These are phyloP conservation scores for Echeveria elegans DNA, from an alignment of 164 flowering plant species.

Conservation along the genomic window DNA sequence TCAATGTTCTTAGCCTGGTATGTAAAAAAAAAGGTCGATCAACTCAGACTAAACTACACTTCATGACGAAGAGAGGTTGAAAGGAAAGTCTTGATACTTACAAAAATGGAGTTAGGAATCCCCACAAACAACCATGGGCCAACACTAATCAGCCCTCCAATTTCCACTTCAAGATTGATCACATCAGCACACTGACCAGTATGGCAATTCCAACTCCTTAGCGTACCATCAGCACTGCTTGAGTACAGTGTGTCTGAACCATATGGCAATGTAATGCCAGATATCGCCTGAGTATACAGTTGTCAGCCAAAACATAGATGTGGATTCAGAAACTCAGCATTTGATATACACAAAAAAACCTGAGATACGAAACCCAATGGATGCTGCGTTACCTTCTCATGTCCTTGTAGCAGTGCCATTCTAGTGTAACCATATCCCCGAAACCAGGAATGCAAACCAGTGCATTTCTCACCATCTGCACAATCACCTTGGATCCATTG, in stretches of 20 bases:
- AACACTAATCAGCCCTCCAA: constrained; percentile 26
- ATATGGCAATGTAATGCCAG: constrained; percentile 20
- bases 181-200: constrained; percentile 22
- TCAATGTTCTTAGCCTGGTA: not conserved
- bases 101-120: constrained; percentile 26
- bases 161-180: constrained; percentile 17
- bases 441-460: constrained; percentile 30
- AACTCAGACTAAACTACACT: not conserved
- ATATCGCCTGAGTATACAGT: constrained; percentile 15
- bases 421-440: constrained; percentile 20
- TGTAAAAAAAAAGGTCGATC: not conserved
- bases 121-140: constrained; percentile 42
- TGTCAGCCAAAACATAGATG: not conserved
- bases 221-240: constrained; percentile 21
- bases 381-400: constrained; percentile 21
- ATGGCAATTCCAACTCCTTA: constrained; percentile 24
- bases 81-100: constrained; percentile 5
- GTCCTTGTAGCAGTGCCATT: constrained; percentile 34
- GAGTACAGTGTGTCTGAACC: constrained; percentile 21
- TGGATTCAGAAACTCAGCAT: not conserved
- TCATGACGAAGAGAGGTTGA: not conserved
- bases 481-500: constrained; percentile 27
- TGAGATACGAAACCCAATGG: no score
- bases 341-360: not conserved
- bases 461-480: constrained; percentile 27